Percentiles rank a stretch among this genome's conserved stretches.
Evolutionary conservation across 176 grass and related monocot species (phyloP).

Genomic region (Musa troglodytarum): DNA sequence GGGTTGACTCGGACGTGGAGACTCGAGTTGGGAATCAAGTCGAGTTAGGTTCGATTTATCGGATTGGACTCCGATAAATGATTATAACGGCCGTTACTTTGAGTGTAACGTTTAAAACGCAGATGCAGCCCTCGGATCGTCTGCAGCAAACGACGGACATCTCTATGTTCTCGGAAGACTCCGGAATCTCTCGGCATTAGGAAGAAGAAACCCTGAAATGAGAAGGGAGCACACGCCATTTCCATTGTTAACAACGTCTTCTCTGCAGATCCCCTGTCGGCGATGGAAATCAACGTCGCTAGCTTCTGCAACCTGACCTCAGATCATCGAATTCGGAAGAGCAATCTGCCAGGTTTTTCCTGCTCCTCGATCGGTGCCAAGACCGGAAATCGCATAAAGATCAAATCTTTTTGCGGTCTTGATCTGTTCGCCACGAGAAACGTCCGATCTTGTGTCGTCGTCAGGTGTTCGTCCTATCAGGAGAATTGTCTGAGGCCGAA

Average conservation of each 20-base stretch:
- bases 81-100: neutral
- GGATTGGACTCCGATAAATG: too few relatives aligned
- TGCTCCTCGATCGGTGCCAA: neutral
- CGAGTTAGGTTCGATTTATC: too few relatives aligned
- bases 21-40: too few relatives aligned
- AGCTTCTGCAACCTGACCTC: slow-evolving; percentile 20
- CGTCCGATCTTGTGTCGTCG: neutral
- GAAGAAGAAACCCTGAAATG: neutral
- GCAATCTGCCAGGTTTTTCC: neutral
- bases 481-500: slow-evolving; percentile 36
- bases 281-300: slow-evolving; percentile 29
- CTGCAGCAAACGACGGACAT: neutral
- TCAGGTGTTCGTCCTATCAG: slow-evolving; percentile 14
- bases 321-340: slow-evolving; percentile 3
- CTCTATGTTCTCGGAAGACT: slow-evolving; percentile 1
- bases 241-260: neutral
- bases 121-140: neutral
- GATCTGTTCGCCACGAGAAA: slow-evolving; percentile 14
- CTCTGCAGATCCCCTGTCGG: neutral
- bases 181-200: neutral
- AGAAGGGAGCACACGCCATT: neutral
- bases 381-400: slow-evolving; percentile 1
- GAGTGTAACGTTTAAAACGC: neutral
- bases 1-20: too few relatives aligned
- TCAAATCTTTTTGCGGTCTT: slow-evolving; percentile 10